phyloP scores from a whole-genome alignment of 106 monocot genomes.

The Ottelia alismoides region DNA sequence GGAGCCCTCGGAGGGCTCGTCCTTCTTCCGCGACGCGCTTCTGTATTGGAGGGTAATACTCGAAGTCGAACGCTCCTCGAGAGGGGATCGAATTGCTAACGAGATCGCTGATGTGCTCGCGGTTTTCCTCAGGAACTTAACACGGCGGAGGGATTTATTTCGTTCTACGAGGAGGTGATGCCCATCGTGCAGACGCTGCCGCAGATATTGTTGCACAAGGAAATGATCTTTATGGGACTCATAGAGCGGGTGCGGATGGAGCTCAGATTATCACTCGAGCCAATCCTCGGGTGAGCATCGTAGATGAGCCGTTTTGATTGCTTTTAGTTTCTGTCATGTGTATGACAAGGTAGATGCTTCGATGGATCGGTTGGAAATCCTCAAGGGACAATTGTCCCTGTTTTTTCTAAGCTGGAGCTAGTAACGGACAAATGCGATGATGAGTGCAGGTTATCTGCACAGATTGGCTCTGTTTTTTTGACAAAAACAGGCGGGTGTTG shows the following conservation, averaged over 20 bases:
- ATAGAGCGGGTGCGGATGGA: constrained; percentile 41
- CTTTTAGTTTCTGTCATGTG: too few relatives aligned
- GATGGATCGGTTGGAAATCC: too few relatives aligned
- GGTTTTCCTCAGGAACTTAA: constrained; percentile 50
- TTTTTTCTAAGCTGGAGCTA: too few relatives aligned
- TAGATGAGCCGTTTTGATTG: too few relatives aligned
- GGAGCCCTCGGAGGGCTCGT: constrained; percentile 53
- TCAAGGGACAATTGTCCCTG: too few relatives aligned
- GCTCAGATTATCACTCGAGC: constrained; percentile 66
- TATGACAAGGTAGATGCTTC: too few relatives aligned
- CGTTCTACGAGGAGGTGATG: constrained; percentile 72
- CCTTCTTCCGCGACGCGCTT: constrained; percentile 76
- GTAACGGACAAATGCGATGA: too few relatives aligned
- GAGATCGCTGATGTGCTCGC: not conserved
- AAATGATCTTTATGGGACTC: constrained; percentile 60
- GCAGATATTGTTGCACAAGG: constrained; percentile 70
- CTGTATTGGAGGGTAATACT: constrained; percentile 58
- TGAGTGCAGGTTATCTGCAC: too few relatives aligned
- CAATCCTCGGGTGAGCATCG: constrained; percentile 53
- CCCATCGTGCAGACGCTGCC: constrained; percentile 84
- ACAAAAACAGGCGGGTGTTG: too few relatives aligned
- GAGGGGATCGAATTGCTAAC: not conserved
- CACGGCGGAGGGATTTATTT: constrained; percentile 85
- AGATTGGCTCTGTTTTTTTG: too few relatives aligned
- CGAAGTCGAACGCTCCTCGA: not conserved